phyloP scores from a whole-genome alignment of 2,329 filamentous ascomycete genomes.

The Thermoascus crustaceus region DNA sequence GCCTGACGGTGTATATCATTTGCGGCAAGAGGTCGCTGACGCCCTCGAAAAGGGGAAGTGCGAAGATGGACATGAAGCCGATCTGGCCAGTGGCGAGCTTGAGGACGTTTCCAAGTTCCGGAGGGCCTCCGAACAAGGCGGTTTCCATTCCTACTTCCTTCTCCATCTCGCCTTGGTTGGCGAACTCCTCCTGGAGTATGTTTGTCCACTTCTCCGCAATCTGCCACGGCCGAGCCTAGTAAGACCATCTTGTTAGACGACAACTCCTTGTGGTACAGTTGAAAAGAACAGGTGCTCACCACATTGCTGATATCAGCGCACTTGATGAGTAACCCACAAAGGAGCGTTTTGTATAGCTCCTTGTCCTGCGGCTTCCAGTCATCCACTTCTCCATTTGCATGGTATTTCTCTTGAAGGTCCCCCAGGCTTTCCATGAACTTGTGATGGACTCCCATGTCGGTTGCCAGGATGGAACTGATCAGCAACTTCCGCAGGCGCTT shows the following conservation, averaged over 20 bases:
- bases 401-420: slow-evolving; percentile 70
- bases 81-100: slow-evolving; percentile 84
- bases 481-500: slow-evolving; percentile 76
- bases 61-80: slow-evolving; percentile 94
- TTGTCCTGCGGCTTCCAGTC: slow-evolving; percentile 69
- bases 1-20: slow-evolving; percentile 74
- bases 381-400: slow-evolving; percentile 57
- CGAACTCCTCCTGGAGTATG: slow-evolving; percentile 91
- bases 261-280: background rate
- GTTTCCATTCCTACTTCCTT: slow-evolving; percentile 77
- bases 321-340: slow-evolving; percentile 92
- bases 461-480: slow-evolving; percentile 96
- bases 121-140: slow-evolving; percentile 69
- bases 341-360: slow-evolving; percentile 67
- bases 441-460: slow-evolving; percentile 95
- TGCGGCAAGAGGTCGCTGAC: slow-evolving; percentile 78
- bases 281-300: slow-evolving; percentile 47
- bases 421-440: slow-evolving; percentile 88
- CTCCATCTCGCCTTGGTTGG: slow-evolving; percentile 88
- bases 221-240: slow-evolving; percentile 72
- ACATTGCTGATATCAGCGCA: slow-evolving; percentile 99
- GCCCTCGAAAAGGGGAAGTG: slow-evolving; percentile 80
- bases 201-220: slow-evolving; percentile 83
- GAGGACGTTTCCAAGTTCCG: slow-evolving; percentile 72
- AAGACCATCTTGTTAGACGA: slow-evolving; percentile 2